These are phyloP conservation scores for Phytopythium cucurbitacearum DNA, from an alignment of 352 stramenopile genomes.

Conservation along the genomic window DNA sequence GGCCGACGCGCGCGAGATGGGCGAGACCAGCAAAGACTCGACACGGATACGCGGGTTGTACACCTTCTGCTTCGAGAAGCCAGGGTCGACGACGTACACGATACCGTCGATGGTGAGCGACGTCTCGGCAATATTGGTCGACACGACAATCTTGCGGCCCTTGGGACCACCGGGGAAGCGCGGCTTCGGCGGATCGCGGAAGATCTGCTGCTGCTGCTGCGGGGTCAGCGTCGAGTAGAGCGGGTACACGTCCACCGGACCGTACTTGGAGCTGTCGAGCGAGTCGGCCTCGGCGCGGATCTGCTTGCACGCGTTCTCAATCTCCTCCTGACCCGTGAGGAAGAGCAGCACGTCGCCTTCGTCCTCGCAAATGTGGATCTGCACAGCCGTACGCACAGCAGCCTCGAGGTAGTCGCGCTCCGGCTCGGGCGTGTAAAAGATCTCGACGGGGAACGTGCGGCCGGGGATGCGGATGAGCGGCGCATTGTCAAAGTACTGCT, in stretches of 20 bases:
- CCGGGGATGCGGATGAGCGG: constrained; percentile 94
- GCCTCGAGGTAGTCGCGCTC: constrained; percentile 98
- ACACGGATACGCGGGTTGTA: constrained; percentile 99
- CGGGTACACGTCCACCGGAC: constrained; percentile 88
- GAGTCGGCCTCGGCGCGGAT: constrained; percentile 87
- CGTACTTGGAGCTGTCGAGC: constrained; percentile 94
- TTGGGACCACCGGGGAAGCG: constrained; percentile 80
- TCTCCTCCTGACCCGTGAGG: constrained; percentile 98
- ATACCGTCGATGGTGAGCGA: constrained; percentile 99
- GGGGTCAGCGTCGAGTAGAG: constrained; percentile 98
- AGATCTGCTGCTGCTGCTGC: constrained; percentile 99
- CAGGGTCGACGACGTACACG: constrained; percentile 99
- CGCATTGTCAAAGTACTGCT: constrained; percentile 93
- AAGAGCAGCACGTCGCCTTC: constrained; percentile 99
- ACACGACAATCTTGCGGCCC: constrained; percentile 96
- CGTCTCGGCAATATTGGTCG: constrained; percentile 99
- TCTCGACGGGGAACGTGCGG: constrained; percentile 96
- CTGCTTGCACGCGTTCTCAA: constrained; percentile 94
- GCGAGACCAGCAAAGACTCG: constrained; percentile 97
- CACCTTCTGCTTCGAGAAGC: constrained; percentile 99
- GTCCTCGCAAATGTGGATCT: constrained; percentile 98
- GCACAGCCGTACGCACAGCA: constrained; percentile 74
- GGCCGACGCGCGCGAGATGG: constrained; percentile 95
- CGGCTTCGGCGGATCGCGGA: constrained; percentile 95
- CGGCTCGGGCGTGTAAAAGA: constrained; percentile 97